Evolutionary conservation across 1,139 yeast species (phyloP).

Genomic region (Debaryomyces subglobosus): DNA sequence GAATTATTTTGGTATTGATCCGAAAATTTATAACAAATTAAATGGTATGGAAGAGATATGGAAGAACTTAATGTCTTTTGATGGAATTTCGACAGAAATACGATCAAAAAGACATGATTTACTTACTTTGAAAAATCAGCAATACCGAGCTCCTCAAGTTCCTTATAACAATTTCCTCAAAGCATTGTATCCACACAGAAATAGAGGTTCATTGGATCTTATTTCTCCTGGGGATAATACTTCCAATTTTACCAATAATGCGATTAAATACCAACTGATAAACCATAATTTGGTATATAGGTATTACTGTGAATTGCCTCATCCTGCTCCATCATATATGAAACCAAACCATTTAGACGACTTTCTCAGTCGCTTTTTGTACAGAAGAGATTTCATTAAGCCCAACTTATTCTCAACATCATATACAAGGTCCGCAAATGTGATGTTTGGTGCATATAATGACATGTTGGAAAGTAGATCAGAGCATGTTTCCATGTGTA

Average conservation of each 20-base stretch:
- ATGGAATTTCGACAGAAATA: background rate
- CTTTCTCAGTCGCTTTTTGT: conserved; percentile 32
- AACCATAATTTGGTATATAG: conserved; percentile 32
- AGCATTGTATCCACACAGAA: conserved; percentile 36
- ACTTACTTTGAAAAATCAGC: conserved; percentile 5
- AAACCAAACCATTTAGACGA: conserved; percentile 40
- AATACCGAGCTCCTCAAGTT: conserved; percentile 16
- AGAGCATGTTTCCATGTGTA: conserved; percentile 24
- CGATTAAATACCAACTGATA: conserved; percentile 21
- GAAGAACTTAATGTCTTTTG: background rate
- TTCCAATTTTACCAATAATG: conserved; percentile 10
- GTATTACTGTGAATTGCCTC: conserved; percentile 39
- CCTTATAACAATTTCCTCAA: conserved; percentile 28
- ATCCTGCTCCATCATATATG: conserved; percentile 37
- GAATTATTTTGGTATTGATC: conserved; percentile 11
- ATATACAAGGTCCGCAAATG: background rate
- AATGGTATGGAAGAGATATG: background rate
- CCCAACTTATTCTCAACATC: conserved; percentile 24
- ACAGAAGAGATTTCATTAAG: conserved; percentile 23
- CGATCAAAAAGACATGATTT: background rate
- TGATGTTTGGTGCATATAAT: conserved; percentile 13
- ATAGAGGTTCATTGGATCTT: conserved; percentile 13
- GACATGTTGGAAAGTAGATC: conserved; percentile 24
- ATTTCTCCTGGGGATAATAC: background rate
- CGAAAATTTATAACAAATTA: background rate